phyloP scores from a whole-genome alignment of 768 basidiomycete genomes.

The Auricularia cornea region DNA sequence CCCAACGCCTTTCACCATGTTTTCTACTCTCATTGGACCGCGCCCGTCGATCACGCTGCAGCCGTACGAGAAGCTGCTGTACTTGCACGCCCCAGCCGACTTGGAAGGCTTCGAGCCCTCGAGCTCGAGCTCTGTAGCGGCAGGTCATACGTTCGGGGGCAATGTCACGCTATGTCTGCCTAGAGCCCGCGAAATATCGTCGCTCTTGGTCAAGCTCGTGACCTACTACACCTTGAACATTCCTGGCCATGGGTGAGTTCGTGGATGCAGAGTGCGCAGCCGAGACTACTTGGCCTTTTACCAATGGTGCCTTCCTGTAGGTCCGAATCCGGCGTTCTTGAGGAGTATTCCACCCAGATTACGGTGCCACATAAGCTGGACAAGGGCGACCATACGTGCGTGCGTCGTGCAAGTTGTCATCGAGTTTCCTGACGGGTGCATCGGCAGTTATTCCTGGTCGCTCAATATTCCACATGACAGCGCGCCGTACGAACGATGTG shows the following conservation, averaged over 20 bases:
- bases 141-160: not conserved
- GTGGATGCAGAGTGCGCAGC: not conserved
- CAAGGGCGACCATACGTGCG: not conserved
- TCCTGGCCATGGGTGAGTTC: not conserved
- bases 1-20: too few relatives aligned
- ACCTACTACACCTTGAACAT: not conserved
- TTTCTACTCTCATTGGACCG: not conserved
- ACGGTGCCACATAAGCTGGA: not conserved
- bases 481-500: not conserved
- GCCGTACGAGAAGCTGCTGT: not conserved
- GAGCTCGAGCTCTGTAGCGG: not conserved
- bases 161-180: not conserved
- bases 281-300: not conserved
- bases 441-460: not conserved
- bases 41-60: not conserved
- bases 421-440: not conserved
- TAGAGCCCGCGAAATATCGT: not conserved
- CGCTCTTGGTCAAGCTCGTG: not conserved
- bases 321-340: not conserved
- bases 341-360: not conserved
- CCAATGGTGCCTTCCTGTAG: not conserved
- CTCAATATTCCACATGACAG: not conserved
- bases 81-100: not conserved
- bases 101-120: not conserved
- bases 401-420: not conserved